Percentiles rank a stretch among this genome's conserved stretches.
These are phyloP conservation scores for Sarcocystis neurona DNA, from an alignment of 169 alveolate genomes.

Conservation along the genomic window DNA sequence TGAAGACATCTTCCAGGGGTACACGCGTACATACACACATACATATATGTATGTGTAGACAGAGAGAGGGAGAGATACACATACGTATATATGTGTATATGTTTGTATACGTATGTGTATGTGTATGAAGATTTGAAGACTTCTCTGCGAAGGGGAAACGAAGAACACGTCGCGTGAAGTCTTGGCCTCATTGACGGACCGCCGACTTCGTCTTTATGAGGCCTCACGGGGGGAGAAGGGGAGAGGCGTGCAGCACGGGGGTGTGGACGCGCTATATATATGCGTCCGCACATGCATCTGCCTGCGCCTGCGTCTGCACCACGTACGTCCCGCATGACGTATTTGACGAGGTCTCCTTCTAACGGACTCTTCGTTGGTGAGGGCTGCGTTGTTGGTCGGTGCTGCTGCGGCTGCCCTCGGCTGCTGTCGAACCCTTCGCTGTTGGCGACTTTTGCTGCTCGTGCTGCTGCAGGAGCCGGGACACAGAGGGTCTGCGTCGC, in stretches of 20 bases:
- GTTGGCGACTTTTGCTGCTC: not conserved
- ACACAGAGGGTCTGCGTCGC: not conserved
- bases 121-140: not conserved
- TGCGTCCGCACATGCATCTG: too few species aligned
- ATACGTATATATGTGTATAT: too few species aligned
- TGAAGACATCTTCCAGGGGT: not conserved
- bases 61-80: too few species aligned
- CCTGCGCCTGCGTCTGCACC: not conserved
- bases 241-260: too few species aligned
- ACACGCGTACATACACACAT: not conserved
- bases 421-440: not conserved
- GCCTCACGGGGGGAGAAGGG: too few species aligned
- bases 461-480: constrained; percentile 45
- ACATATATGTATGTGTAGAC: not conserved
- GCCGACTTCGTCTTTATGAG: too few species aligned
- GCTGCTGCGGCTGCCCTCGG: too few species aligned
- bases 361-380: too few species aligned
- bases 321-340: not conserved
- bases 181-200: not conserved
- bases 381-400: too few species aligned
- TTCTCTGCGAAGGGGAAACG: not conserved
- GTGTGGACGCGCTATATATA: too few species aligned
- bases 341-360: not conserved
- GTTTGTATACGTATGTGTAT: not conserved
- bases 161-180: not conserved